These are phyloP conservation scores for Asterochloris erici DNA, from an alignment of 139 green algal species.

Conservation along the genomic window DNA sequence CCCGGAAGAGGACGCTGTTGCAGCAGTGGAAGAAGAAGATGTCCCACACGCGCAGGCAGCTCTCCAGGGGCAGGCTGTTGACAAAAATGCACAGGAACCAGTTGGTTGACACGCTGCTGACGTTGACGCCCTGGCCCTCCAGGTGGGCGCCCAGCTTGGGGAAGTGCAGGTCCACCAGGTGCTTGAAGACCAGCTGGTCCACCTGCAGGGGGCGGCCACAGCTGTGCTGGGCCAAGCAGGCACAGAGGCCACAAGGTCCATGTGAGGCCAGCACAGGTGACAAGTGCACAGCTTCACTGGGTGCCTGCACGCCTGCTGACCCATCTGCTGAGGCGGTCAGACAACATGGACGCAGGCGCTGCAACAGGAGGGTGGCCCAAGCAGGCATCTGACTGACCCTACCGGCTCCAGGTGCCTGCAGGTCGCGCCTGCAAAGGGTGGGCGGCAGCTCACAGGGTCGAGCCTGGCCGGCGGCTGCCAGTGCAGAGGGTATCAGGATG, in stretches of 20 bases:
- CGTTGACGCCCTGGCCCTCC: slow-evolving; percentile 54
- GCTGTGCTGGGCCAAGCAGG: background rate
- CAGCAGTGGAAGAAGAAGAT: slow-evolving; percentile 70
- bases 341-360: no score
- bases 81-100: slow-evolving; percentile 92
- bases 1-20: slow-evolving; percentile 69
- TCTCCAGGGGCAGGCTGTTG: slow-evolving; percentile 84
- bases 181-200: slow-evolving; percentile 37
- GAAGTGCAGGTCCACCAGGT: slow-evolving; percentile 63
- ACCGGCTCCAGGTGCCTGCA: background rate
- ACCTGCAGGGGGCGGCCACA: slow-evolving; percentile 11
- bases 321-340: background rate
- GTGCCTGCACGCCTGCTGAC: background rate
- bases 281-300: background rate
- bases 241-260: background rate
- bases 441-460: no score
- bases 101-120: slow-evolving; percentile 44
- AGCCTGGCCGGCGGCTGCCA: no score
- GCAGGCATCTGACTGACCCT: background rate
- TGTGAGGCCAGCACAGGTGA: background rate
- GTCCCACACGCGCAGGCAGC: slow-evolving; percentile 81
- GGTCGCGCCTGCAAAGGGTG: no score
- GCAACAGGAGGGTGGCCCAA: background rate
- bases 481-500: background rate
- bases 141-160: slow-evolving; percentile 56